Conservation (phyloP, 495 filamentous ascomycete genomes). For the Copromyces sp. region DNA sequence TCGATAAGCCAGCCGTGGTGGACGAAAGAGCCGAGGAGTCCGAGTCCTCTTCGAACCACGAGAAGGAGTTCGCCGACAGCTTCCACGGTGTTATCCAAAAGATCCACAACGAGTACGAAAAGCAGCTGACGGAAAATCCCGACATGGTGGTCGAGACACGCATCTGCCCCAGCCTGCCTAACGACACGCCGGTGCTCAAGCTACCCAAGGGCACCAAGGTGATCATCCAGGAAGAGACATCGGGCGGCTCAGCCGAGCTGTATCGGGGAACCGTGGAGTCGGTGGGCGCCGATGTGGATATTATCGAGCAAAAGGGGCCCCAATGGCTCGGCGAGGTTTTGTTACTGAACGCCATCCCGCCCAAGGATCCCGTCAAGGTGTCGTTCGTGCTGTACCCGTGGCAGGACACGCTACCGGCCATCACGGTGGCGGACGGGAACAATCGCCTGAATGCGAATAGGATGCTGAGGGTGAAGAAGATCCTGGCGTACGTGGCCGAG, state of each 20-base stretch:
- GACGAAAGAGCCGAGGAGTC: constrained; percentile 64
- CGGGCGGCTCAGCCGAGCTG: constrained; percentile 82
- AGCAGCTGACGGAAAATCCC: constrained; percentile 48
- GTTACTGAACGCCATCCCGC: constrained; percentile 69
- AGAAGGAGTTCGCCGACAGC: constrained; percentile 74
- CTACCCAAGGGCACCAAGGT: constrained; percentile 72
- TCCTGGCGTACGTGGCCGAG: constrained; percentile 86
- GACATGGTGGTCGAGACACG: constrained; percentile 46
- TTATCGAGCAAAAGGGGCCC: constrained; percentile 74
- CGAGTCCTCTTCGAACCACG: constrained; percentile 61
- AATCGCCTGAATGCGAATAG: constrained; percentile 90
- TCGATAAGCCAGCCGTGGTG: constrained; percentile 58
- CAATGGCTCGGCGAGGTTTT: constrained; percentile 91
- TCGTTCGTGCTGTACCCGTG: constrained; percentile 84
- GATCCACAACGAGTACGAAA: constrained; percentile 66
- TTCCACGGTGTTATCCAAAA: constrained; percentile 71
- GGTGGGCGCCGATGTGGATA: constrained; percentile 66
- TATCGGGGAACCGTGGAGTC: constrained; percentile 79
- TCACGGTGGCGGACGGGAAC: constrained; percentile 59
- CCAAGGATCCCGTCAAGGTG: constrained; percentile 89
- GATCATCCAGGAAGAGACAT: constrained; percentile 90
- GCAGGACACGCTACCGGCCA: constrained; percentile 61
- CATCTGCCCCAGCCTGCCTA: constrained; percentile 67
- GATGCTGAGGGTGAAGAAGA: constrained; percentile 92
- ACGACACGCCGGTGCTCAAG: constrained; percentile 76